phyloP scores from a whole-genome alignment of 2,329 filamentous ascomycete species.

The Hymenoscyphus fructigenus region DNA sequence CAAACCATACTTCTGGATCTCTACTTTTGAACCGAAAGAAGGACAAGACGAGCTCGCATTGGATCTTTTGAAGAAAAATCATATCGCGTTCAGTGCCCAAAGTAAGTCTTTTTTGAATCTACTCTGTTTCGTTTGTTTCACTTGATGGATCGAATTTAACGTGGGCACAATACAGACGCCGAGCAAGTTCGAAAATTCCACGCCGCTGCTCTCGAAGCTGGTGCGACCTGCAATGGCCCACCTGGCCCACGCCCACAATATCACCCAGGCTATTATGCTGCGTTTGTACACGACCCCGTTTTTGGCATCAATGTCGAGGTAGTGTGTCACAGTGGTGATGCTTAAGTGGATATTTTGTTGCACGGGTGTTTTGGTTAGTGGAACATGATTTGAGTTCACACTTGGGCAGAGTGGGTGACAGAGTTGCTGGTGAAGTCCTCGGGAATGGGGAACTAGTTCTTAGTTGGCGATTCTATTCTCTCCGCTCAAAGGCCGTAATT shows the following conservation, averaged over 20 bases:
- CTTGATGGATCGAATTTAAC: not conserved
- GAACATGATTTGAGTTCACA: no score
- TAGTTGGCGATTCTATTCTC: not conserved
- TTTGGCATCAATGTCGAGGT: conserved; percentile 23
- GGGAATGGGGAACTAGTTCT: not conserved
- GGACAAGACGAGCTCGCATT: not conserved
- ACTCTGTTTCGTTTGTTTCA: no score
- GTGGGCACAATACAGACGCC: conserved; percentile 10
- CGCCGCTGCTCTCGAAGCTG: conserved; percentile 20
- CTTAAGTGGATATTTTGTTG: not conserved
- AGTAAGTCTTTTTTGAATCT: conserved; percentile 6
- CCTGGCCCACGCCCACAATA: conserved; percentile 20
- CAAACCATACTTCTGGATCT: conserved; percentile 20
- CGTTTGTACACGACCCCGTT: conserved; percentile 22
- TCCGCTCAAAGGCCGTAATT: not conserved
- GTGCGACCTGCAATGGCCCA: conserved; percentile 21
- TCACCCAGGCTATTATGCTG: conserved; percentile 21
- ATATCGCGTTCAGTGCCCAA: conserved; percentile 23
- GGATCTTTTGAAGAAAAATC: conserved; percentile 9
- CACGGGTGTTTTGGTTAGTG: not conserved
- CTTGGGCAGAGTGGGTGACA: no score
- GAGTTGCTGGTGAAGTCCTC: no score
- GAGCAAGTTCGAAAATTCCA: conserved; percentile 22
- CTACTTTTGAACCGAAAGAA: not conserved
- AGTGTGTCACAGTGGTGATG: conserved; percentile 13